These are phyloP conservation scores for Chernovozyma sophiae-reginae DNA, from an alignment of 1,139 yeast species.

Conservation along the genomic window DNA sequence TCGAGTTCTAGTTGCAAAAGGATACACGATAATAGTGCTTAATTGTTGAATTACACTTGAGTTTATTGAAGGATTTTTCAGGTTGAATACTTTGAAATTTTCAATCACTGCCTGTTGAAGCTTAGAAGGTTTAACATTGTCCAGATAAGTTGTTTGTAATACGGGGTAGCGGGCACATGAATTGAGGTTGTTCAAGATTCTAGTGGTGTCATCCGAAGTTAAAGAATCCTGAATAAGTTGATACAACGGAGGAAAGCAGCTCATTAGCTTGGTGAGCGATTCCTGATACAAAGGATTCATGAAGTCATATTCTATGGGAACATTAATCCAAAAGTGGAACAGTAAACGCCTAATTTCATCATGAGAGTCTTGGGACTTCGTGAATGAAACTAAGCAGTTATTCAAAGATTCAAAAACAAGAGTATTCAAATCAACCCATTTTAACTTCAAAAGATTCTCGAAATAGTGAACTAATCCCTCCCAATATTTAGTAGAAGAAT, in stretches of 20 bases:
- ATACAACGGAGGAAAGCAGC: conserved; percentile 47
- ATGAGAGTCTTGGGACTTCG: conserved; percentile 4
- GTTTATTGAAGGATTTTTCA: conserved; percentile 30
- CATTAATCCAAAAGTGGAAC: conserved; percentile 62
- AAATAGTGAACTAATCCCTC: conserved; percentile 47
- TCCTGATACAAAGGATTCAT: conserved; percentile 53
- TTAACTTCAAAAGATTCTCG: conserved; percentile 29
- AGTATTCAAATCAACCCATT: conserved; percentile 45
- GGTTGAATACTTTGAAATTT: conserved; percentile 34
- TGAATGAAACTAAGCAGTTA: conserved; percentile 38
- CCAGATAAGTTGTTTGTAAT: conserved; percentile 44
- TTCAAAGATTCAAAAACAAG: conserved; percentile 51
- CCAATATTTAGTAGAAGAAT: conserved; percentile 39
- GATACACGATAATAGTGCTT: conserved; percentile 49
- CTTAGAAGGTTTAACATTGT: conserved; percentile 46
- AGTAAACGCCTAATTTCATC: conserved; percentile 35
- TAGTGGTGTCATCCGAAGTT: conserved; percentile 32
- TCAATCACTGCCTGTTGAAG: conserved; percentile 51
- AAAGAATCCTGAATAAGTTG: conserved; percentile 26
- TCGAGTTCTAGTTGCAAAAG: conserved; percentile 55
- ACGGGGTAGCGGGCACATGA: conserved; percentile 67
- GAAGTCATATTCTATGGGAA: conserved; percentile 58
- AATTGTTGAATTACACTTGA: conserved; percentile 50
- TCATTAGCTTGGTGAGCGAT: conserved; percentile 47
- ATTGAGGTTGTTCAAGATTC: conserved; percentile 46